Evolutionary conservation across 2,329 filamentous ascomycete species (phyloP), one percentile per base, ranked within the genome.

Genomic region (Paraconiothyrium sp.): DNA sequence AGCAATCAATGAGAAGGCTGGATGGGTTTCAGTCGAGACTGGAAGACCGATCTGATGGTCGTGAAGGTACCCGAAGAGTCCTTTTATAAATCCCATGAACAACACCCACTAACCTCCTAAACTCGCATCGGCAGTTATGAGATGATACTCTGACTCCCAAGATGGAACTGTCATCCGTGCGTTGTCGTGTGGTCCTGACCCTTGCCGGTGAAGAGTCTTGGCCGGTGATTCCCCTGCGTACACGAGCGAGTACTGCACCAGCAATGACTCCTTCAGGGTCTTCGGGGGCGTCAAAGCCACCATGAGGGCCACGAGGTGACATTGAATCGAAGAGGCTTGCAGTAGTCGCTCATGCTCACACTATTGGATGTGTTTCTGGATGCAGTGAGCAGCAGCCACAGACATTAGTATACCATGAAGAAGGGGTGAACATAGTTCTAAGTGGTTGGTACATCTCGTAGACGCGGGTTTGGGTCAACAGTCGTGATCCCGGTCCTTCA

Each of bases 41-140:
- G 44, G 54, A 58, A 35, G 47, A 49, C 48, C 34, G 57, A 39
- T 60, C 59, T 66, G 54, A 30, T 57, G 14, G 43, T 22, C 43
- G 30, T 7, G 34, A 43, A 39, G 54, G 44, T 30, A n/a, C 37
- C 34, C 20, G 37, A 49, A 30, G 30, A 35, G 32, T 22, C 39
- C 34, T 61, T 64, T 61, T 64, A 67, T 67, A 62, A 54, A 41
- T 44, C 9, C 41, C 22, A 8, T 30, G 52, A 49, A 6, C 14
- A 3, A 41, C 27, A 6, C 7, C 16, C 8, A 46, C 27, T 39
- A 11, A 24, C 37, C 22, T 27, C 7, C 41, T 48, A 41, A 39
- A 20, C 32, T 55, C 41, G 6, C 16, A n/a, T 50, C 47, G 49
- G 44, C 37, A 55, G 34, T 22, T 32, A 22, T 16, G n/a, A 58